Evolutionary conservation across 768 basidiomycete species (phyloP).

Genomic region (Gloeostereum incarnatum): DNA sequence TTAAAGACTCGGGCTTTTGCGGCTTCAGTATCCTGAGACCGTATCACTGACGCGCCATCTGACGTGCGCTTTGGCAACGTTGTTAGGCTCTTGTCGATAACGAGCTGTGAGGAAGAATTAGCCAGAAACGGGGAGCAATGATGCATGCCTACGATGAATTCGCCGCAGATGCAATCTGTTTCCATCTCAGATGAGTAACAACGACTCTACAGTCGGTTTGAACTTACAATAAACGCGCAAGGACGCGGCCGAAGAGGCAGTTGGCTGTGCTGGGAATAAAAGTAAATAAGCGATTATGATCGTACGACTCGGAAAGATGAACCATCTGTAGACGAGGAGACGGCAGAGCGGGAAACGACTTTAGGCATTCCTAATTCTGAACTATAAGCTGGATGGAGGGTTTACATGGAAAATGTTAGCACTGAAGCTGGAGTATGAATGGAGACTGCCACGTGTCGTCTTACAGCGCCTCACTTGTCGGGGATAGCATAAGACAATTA

Average conservation of each 20-base stretch:
- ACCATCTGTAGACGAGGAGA: constrained; percentile 87
- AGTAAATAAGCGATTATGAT: constrained; percentile 4
- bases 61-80: constrained; percentile 64
- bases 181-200: constrained; percentile 2
- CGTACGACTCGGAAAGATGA: constrained; percentile 11
- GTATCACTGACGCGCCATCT: constrained; percentile 75
- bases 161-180: constrained; percentile 80
- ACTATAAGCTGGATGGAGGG: too few relatives aligned
- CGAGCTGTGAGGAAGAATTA: constrained; percentile 40
- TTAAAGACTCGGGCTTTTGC: constrained; percentile 74
- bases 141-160: constrained; percentile 62
- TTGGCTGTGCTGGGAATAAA: constrained; percentile 53
- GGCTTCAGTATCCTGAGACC: constrained; percentile 52
- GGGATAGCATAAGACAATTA: constrained; percentile 1
- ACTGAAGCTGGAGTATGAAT: too few relatives aligned
- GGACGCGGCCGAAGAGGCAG: constrained; percentile 68
- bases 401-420: too few relatives aligned
- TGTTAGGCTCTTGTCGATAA: constrained; percentile 68
- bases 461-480: neutral
- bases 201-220: constrained; percentile 9
- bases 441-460: constrained; percentile 3
- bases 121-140: constrained; percentile 2
- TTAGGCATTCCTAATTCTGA: constrained; percentile 65
- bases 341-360: constrained; percentile 80
- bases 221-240: constrained; percentile 75